Evolutionary conservation across 495 filamentous ascomycete species (phyloP), one percentile per base, ranked within the genome.

Genomic region (Talaromyces adpressus): DNA sequence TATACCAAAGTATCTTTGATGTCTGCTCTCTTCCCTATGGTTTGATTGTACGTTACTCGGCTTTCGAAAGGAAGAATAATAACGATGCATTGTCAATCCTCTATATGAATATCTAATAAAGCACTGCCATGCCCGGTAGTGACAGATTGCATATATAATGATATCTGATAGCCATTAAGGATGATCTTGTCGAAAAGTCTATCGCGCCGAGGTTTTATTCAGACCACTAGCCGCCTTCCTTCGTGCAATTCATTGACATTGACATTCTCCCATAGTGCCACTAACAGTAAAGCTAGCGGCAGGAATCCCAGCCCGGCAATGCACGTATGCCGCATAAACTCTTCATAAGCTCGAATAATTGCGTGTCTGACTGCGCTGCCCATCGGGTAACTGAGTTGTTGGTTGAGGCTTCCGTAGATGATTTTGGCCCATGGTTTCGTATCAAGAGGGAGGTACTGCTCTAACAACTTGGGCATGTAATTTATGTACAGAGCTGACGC

Each of bases 401-500:
- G 66, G 20, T 65, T 65, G 16, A 90, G 62, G 30, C 71, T 70
- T 20, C 71, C 75, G 67, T 87, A 89, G 64, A 90, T 90, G 22
- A 7, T 39, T 3, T 73, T 51, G 3, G 78, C 63, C 52, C 86
- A 68, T 0, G 39, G 60, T 56, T 71, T 65, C 2, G 62, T 68
- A 6, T 67, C 75, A 20, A 66, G 72, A 0, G 90, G 90, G 0
- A 93, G 80, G 63, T 84, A 77, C 34, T 76, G 54, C 30, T 65
- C 60, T 11, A 93, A 77, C 8, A 75, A 75, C 0, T 64, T 54
- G 11, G 81, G 83, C 69, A 90, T 84, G 30, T 81, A 78, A 64
- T 81, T 79, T 3, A 81, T 85, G 84, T 87, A 92, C 65, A 93
- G 86, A 49, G 87, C 88, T 0, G 77, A 78, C 6, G 84, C 80